Evolutionary conservation across 805 yeast species (phyloP).

Genomic region (Spathaspora girioi): DNA sequence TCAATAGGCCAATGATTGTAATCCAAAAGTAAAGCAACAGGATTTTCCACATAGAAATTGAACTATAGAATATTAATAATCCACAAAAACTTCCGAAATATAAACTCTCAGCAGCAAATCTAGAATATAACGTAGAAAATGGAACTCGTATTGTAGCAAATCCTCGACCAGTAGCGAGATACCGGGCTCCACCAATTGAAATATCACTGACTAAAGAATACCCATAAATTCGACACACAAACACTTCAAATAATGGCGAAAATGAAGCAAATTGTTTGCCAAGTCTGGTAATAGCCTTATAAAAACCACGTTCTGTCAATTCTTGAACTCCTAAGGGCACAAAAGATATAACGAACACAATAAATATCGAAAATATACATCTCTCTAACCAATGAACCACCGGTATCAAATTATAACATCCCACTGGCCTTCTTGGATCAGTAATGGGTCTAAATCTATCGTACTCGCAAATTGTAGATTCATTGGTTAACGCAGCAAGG

Average conservation of each 20-base stretch:
- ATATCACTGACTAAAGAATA: slow-evolving; percentile 67
- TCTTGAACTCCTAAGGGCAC: slow-evolving; percentile 78
- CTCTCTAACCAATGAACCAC: slow-evolving; percentile 80
- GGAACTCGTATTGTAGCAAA: slow-evolving; percentile 80
- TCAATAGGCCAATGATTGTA: slow-evolving; percentile 58
- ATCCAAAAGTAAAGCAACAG: slow-evolving; percentile 69
- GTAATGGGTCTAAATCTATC: slow-evolving; percentile 63
- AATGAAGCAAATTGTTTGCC: slow-evolving; percentile 64
- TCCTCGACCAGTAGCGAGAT: slow-evolving; percentile 84
- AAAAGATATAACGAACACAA: slow-evolving; percentile 77
- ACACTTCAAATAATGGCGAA: slow-evolving; percentile 81
- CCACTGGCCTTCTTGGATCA: slow-evolving; percentile 61
- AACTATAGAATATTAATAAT: slow-evolving; percentile 51
- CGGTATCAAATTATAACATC: slow-evolving; percentile 72
- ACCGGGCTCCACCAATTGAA: slow-evolving; percentile 82
- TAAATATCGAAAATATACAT: slow-evolving; percentile 75
- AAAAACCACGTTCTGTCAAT: slow-evolving; percentile 75
- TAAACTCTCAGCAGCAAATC: slow-evolving; percentile 66
- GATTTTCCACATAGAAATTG: slow-evolving; percentile 59
- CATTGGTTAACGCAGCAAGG: slow-evolving; percentile 70
- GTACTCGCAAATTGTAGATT: slow-evolving; percentile 64
- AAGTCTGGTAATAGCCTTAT: slow-evolving; percentile 70
- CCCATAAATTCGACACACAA: slow-evolving; percentile 76
- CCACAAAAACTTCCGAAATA: slow-evolving; percentile 59
- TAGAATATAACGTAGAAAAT: slow-evolving; percentile 67